Percentiles rank a stretch among this genome's conserved stretches.
Evolutionary conservation across 805 yeast species (phyloP).

Genomic region (Yarrowia hollandica): DNA sequence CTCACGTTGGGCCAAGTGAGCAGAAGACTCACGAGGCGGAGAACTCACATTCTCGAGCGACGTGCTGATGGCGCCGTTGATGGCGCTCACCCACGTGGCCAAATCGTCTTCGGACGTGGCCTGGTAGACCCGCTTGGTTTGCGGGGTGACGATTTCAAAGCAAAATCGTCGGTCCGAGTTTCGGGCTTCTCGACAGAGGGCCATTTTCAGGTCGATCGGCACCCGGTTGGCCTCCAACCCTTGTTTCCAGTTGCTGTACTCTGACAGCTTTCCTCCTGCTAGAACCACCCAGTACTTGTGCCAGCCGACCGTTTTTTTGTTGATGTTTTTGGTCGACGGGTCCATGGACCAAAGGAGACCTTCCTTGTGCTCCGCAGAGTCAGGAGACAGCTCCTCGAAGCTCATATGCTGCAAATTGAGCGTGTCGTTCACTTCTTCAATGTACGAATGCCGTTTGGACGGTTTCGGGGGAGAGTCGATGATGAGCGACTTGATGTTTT

Average conservation of each 20-base stretch:
- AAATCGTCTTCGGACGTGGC: conserved; percentile 69
- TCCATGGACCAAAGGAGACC: conserved; percentile 48
- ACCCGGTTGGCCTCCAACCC: conserved; percentile 60
- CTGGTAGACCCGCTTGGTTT: conserved; percentile 72
- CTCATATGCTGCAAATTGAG: neutral
- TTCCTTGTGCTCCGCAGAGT: conserved; percentile 40
- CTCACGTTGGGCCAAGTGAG: conserved; percentile 5
- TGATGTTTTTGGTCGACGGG: conserved; percentile 41
- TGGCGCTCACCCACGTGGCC: conserved; percentile 63
- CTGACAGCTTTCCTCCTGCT: conserved; percentile 64
- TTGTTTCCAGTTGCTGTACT: conserved; percentile 78
- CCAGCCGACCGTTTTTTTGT: conserved; percentile 54
- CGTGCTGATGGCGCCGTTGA: conserved; percentile 53
- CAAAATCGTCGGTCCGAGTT: conserved; percentile 52
- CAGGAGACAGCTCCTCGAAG: conserved; percentile 18
- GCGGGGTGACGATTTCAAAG: conserved; percentile 73
- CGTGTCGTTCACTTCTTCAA: conserved; percentile 3
- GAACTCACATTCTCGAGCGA: conserved; percentile 44
- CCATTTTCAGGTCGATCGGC: conserved; percentile 70
- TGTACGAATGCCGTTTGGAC: neutral
- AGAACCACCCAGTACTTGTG: conserved; percentile 86
- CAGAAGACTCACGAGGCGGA: conserved; percentile 18
- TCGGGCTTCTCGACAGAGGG: conserved; percentile 54
- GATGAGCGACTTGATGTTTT: conserved; percentile 23
- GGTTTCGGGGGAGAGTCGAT: conserved; percentile 20